phyloP scores from a whole-genome alignment of 495 filamentous ascomycete genomes.

The Filosporella fistucella region DNA sequence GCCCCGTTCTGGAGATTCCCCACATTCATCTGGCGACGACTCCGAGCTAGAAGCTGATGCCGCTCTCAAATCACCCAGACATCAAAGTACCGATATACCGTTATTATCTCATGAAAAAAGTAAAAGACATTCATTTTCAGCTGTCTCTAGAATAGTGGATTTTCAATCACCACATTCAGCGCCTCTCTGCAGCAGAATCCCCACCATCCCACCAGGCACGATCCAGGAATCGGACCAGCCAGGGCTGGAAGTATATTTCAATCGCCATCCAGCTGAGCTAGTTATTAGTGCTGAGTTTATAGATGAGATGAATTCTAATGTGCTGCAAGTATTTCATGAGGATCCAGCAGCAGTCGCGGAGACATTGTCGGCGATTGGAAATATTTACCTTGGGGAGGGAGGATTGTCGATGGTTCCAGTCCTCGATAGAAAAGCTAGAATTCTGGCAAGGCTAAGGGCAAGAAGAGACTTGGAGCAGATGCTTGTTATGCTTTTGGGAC shows the following conservation, averaged over 20 bases:
- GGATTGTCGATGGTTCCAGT: background rate
- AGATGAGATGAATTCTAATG: background rate
- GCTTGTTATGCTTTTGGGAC: background rate
- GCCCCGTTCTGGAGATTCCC: background rate
- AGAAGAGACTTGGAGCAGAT: background rate
- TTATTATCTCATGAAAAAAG: background rate
- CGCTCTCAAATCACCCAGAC: background rate
- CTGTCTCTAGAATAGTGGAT: no score
- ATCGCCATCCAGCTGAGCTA: background rate
- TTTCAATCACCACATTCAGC: background rate
- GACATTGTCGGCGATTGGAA: background rate
- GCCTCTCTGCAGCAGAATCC: background rate
- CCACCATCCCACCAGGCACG: background rate
- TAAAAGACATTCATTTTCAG: background rate
- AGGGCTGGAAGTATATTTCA: background rate
- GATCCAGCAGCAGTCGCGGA: background rate
- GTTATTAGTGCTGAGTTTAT: conserved; percentile 1
- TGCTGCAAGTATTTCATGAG: background rate
- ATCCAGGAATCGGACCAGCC: background rate
- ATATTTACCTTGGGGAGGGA: background rate
- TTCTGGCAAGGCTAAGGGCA: background rate
- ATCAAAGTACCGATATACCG: background rate
- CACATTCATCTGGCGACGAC: background rate
- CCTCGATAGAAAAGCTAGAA: background rate
- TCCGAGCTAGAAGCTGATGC: background rate